Conservation (phyloP, 148 eudicot genomes). For the Camellia japonica region DNA sequence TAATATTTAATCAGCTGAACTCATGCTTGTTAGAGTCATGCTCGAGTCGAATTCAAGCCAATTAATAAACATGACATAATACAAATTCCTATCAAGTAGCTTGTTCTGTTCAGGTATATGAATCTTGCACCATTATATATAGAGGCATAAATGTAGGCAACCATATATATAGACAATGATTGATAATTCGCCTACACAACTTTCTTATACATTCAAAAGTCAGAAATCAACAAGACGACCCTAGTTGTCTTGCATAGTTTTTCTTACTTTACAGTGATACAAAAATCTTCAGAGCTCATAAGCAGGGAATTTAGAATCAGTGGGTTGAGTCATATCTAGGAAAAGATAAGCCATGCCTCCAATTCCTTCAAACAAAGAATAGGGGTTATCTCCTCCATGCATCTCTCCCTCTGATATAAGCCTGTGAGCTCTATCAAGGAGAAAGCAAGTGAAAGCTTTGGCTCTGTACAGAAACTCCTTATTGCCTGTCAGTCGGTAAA, state of each 20-base stretch:
- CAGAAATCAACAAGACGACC: too few species aligned
- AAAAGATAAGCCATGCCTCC: constrained; percentile 70
- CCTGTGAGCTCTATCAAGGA: constrained; percentile 44
- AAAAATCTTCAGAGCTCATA: constrained; percentile 45
- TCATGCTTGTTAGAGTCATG: too few species aligned
- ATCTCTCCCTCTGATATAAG: constrained; percentile 54
- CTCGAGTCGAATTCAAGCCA: too few species aligned
- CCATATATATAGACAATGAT: background rate
- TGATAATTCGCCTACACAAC: background rate
- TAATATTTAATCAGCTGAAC: too few species aligned
- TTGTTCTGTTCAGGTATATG: background rate
- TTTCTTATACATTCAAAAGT: background rate
- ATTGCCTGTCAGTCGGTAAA: constrained; percentile 48
- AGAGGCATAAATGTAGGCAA: background rate
- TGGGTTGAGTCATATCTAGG: constrained; percentile 58
- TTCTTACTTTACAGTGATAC: background rate
- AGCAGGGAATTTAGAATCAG: constrained; percentile 57
- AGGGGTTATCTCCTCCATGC: constrained; percentile 61
- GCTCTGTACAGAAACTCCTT: constrained; percentile 47
- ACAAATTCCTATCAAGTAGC: background rate
- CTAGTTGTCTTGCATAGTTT: background rate
- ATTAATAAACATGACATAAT: too few species aligned
- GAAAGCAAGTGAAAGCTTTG: constrained; percentile 64
- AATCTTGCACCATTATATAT: background rate
- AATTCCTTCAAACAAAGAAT: constrained; percentile 73